Evolutionary conservation across 345 rosid species (phyloP).

Genomic region (Eucalyptus melliodora): DNA sequence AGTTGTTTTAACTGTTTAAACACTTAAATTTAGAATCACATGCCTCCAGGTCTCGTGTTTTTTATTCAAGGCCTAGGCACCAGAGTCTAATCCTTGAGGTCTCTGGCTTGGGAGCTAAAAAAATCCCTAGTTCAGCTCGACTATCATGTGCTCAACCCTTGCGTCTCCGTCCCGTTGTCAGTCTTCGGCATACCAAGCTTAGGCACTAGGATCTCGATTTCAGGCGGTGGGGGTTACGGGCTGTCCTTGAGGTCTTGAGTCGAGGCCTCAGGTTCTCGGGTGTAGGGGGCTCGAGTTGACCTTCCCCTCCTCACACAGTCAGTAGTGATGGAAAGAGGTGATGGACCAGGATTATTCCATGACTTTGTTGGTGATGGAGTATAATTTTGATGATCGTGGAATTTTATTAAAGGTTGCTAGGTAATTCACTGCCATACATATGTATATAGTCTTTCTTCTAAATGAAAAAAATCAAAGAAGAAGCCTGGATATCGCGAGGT

Average conservation of each 20-base stretch:
- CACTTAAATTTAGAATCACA: neutral
- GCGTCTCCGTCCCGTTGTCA: fast-evolving
- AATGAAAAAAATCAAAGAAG: neutral
- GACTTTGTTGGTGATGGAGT: neutral
- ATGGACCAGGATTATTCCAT: neutral
- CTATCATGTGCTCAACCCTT: neutral
- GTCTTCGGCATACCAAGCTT: neutral
- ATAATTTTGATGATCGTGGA: neutral
- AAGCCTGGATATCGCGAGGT: too few relatives aligned
- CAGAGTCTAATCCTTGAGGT: neutral
- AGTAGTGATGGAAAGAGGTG: neutral
- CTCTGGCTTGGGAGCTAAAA: neutral
- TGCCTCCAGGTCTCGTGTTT: neutral
- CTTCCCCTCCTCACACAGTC: neutral
- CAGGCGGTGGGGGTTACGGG: neutral
- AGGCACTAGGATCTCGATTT: neutral
- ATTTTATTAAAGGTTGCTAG: neutral
- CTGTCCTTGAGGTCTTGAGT: fast-evolving
- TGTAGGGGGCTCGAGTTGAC: neutral
- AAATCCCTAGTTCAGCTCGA: neutral
- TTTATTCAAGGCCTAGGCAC: neutral
- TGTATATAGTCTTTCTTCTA: neutral
- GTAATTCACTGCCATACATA: neutral
- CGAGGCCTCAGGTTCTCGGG: neutral
- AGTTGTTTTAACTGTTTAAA: neutral